Evolutionary conservation across 768 basidiomycete genomes (phyloP), one percentile per base, ranked within the genome.

Genomic region (Floccularia luteovirens): DNA sequence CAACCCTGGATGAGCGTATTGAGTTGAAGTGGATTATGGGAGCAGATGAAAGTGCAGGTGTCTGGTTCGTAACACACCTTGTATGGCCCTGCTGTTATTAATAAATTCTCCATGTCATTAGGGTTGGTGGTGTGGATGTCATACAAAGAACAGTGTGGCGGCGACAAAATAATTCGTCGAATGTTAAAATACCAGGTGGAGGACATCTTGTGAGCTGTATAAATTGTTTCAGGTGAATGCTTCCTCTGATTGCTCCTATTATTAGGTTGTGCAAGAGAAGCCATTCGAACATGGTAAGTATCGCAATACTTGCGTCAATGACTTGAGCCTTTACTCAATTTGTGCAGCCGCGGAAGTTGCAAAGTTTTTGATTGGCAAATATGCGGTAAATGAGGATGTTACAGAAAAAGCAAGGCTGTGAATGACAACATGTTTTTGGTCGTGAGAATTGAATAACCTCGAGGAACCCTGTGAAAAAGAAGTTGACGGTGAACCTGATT

Each of bases 21-120:
- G 48, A 48, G 39, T 25, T 58, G 25, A 44, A 51, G 19, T 58
- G 56, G 56, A 51, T 55, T 10, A 51, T 58, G 48, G 56, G 56
- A 2, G 54, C 49, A 1, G 43, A 39, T 5, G 49, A 54, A n/a
- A 47, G 49, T 22, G 53, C 54, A 5, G 53, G 50, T 33, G 32
- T 36, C 24, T 35, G 54, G 56, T 55, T 32, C 12, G 51, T 41
- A 11, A n/a, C 24, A 39, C 17, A 37, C 1, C 6, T 5, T 41
- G 10, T 20, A 16, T 34, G 34, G 36, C 14, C 21, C 24, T 11
- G 5, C 22, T 48, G 14, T 34, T 30, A 11, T 14, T 20, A 11
- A 39, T 11, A 12, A 36, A 12, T 39, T 22, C 20, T 14, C 38
- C n/a, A n/a, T n/a, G n/a, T 13, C 5, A 16, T 34, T 19, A 57